These are phyloP conservation scores for Cladophialophora bantiana DNA, from an alignment of 2,329 filamentous ascomycete species.

Conservation along the genomic window DNA sequence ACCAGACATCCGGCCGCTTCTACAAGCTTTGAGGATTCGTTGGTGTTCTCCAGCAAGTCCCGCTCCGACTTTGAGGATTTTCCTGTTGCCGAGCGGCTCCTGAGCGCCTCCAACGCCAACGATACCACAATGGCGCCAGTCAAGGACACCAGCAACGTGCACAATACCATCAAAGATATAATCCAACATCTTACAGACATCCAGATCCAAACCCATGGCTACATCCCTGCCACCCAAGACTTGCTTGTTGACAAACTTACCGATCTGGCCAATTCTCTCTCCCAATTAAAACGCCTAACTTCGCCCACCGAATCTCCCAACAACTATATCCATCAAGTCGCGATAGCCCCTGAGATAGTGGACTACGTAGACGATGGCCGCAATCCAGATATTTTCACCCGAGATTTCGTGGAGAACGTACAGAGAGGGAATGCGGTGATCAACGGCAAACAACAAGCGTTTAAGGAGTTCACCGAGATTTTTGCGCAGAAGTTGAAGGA, in stretches of 20 bases:
- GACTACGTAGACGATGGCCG: conserved; percentile 68
- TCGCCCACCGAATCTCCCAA: conserved; percentile 35
- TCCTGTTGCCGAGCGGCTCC: neutral
- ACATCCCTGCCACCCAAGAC: conserved; percentile 63
- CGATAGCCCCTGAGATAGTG: conserved; percentile 67
- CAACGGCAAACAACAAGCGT: conserved; percentile 67
- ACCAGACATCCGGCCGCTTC: neutral
- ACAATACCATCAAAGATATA: conserved; percentile 56
- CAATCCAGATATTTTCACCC: conserved; percentile 72
- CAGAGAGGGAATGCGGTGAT: conserved; percentile 69
- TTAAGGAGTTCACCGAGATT: conserved; percentile 64
- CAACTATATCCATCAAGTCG: conserved; percentile 49
- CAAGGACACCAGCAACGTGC: conserved; percentile 37
- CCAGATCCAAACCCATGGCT: conserved; percentile 65
- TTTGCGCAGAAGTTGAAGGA: conserved; percentile 64
- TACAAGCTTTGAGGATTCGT: neutral
- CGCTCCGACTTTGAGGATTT: conserved; percentile 17
- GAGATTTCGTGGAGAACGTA: conserved; percentile 69
- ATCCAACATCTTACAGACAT: conserved; percentile 69
- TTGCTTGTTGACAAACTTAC: conserved; percentile 65
- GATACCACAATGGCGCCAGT: conserved; percentile 35
- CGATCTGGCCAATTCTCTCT: conserved; percentile 60
- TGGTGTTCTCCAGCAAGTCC: neutral
- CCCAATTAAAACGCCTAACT: conserved; percentile 56
- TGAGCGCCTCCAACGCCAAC: neutral